These are phyloP conservation scores for Pythium scleroteichum DNA, from an alignment of 352 stramenopile species.

Conservation along the genomic window DNA sequence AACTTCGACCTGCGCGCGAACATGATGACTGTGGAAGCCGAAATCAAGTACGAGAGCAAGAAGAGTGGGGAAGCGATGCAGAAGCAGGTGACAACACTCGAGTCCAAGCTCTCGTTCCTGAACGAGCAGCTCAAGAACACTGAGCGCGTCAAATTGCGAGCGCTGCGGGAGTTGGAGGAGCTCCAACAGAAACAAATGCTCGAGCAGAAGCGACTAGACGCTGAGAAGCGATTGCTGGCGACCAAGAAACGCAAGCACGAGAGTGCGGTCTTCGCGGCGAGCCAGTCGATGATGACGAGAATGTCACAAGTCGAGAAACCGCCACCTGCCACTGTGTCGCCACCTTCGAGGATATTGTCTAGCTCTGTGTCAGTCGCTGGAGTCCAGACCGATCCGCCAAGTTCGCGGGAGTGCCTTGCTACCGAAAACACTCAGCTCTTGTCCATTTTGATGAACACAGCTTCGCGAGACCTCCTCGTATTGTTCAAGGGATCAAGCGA, in stretches of 20 bases:
- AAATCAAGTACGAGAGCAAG: slow-evolving; percentile 43
- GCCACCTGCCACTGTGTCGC: neutral
- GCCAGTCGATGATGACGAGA: slow-evolving; percentile 41
- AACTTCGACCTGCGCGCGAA: slow-evolving; percentile 63
- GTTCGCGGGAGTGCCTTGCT: slow-evolving; percentile 31
- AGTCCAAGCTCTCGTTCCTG: slow-evolving; percentile 61
- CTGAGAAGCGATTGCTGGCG: slow-evolving; percentile 62
- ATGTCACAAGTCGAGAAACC: slow-evolving; percentile 32
- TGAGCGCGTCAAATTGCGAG: slow-evolving; percentile 53
- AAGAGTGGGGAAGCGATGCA: slow-evolving; percentile 47
- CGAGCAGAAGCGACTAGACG: slow-evolving; percentile 66
- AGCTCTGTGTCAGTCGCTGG: neutral
- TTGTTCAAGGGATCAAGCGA: slow-evolving; percentile 34
- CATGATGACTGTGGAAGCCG: slow-evolving; percentile 52
- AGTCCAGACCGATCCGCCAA: slow-evolving; percentile 19
- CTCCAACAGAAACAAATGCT: slow-evolving; percentile 56
- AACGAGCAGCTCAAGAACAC: slow-evolving; percentile 54
- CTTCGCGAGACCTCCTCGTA: slow-evolving; percentile 25
- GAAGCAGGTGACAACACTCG: slow-evolving; percentile 45
- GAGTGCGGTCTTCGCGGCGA: slow-evolving; percentile 45
- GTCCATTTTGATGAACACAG: slow-evolving; percentile 20
- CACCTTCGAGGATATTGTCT: neutral
- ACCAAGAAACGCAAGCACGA: slow-evolving; percentile 67
- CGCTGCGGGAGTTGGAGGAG: slow-evolving; percentile 54
- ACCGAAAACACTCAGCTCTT: slow-evolving; percentile 27